Base-by-base conservation (phyloP, 805 yeast genomes). In the Sugiyamaella marilandica region DNA sequence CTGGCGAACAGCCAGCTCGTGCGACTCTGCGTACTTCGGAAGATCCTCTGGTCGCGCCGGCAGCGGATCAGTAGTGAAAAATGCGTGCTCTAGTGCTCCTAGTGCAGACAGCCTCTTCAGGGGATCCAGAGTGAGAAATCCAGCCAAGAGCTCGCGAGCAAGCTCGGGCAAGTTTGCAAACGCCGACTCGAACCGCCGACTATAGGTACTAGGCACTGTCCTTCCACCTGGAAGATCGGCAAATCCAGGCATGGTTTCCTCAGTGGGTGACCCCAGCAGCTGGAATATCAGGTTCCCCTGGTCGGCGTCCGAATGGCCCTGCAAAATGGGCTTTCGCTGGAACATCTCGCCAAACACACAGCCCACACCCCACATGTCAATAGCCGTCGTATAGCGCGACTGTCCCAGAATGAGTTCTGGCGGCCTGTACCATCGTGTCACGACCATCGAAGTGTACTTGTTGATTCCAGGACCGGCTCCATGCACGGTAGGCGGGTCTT, bases 321-420 rank as follows among this genome's bases (percentile, higher is more conserved):
- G 90, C 46, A 94, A 67, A 13, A 94, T 85, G 0, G 99, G 99
- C 59, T 79, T 81, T 56, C 81, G 79, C 32, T 81, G 82, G 70
- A 86, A 92, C 64, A 91, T 76, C 69, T 94, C 99, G 0, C 89
- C 99, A 65, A 94, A 84, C 0, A 94, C 92, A 70, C 99, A 94
- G 1, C 98, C 98, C 18, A 88, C 79, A 0, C 98, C 97, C 99
- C 99, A 94, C 71, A 94, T 79, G 69, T 94, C 99, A 10, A 92
- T 92, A 0, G 98, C 95, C 0, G 97, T 87, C 1, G 97, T 90
- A 67, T 92, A 92, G 54, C 78, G 74, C 60, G 85, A 76, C 59
- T 90, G 95, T 2, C 97, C 97, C 50, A 94, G 70, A 13, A 94
- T 76, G 16, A 94, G 74, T 67, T 92, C 99, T 0, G 98, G 99